Conservation (phyloP, 306 rosid species). For the Prosopis cineraria region DNA sequence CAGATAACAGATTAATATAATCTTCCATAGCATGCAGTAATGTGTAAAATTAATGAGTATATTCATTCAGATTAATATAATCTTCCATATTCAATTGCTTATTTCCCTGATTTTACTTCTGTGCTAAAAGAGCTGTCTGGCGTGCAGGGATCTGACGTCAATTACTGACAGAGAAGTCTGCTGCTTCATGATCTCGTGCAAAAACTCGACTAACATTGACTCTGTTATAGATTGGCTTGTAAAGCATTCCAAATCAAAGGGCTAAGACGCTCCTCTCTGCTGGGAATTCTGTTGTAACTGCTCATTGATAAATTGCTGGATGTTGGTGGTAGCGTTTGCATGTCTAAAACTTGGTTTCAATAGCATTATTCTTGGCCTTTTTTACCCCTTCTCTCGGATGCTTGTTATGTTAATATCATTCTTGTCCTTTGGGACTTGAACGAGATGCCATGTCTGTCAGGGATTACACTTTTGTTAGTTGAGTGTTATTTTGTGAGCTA, state of each 20-base stretch:
- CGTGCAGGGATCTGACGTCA: slow-evolving; percentile 76
- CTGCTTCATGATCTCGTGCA: slow-evolving; percentile 96
- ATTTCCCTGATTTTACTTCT: slow-evolving; percentile 2
- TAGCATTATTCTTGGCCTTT: slow-evolving; percentile 42
- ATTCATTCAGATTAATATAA: slow-evolving; percentile 3
- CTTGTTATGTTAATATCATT: slow-evolving; percentile 36
- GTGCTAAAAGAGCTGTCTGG: slow-evolving; percentile 30
- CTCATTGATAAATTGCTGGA: slow-evolving; percentile 43
- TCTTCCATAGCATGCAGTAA: not conserved
- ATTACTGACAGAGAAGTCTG: slow-evolving; percentile 90
- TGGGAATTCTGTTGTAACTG: slow-evolving; percentile 48
- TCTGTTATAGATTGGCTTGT: slow-evolving; percentile 91
- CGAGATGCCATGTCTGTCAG: slow-evolving; percentile 29
- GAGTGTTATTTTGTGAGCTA: slow-evolving; percentile 16
- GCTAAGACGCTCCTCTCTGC: slow-evolving; percentile 48
- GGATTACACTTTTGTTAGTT: not conserved
- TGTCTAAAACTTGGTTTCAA: slow-evolving; percentile 49
- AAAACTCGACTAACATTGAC: slow-evolving; percentile 90
- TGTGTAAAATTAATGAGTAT: slow-evolving; percentile 8
- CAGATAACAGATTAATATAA: not conserved
- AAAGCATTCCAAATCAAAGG: slow-evolving; percentile 94
- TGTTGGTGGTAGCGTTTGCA: slow-evolving; percentile 47
- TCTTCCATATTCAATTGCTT: not conserved
- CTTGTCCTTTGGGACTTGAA: slow-evolving; percentile 25
- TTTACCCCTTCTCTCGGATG: slow-evolving; percentile 14